Evolutionary conservation across 257 asterid genomes (phyloP), one percentile per base, ranked within the genome.

Genomic region (Coffea canephora): DNA sequence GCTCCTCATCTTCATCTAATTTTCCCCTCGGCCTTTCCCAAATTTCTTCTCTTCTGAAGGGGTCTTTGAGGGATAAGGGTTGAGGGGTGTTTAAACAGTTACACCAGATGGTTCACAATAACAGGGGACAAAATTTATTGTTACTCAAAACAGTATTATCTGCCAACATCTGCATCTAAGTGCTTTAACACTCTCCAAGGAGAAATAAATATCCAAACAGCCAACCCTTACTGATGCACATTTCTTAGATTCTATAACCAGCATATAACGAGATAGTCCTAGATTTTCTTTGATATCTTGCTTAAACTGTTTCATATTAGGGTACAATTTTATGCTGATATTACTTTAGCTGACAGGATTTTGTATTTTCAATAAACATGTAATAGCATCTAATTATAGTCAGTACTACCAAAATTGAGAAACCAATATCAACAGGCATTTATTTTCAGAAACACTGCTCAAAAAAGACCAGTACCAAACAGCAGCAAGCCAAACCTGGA

Each of bases 401-500:
- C 12, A 46, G 39, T 15, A 74, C 11, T 21, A 74, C 27, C 57
- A n/a, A 1, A 11, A 57, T 45, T 6, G 31, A 52, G 27, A 61
- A 59, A 23, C 45, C 0, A 14, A 39, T 31, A 31, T 75, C 25
- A 23, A 21, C 41, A 18, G 31, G 41, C 34, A 75, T 15, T 43
- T 61, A 21, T 41, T 41, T 75, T 41, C 61, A 15, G 41, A 12
- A 16, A 48, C 27, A 52, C 18, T 54, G 14, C 54, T 15, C 23
- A 39, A 21, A 39, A 12, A 15, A 61, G 71, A 59, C 25, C 25
- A 59, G 36, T 1, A 62, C 25, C n/a, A 61, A 9, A 59, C 27
- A 59, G 13, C 10, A 18, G 55, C 15, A 74, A 67, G 41, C 77
- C 79, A 76, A 76, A 94, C 98, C 97, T 94, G 99, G 85, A 93